Percentiles rank a stretch among this genome's conserved stretches.
These are phyloP conservation scores for Amphichorda felina DNA, from an alignment of 2,329 filamentous ascomycete species.

Conservation along the genomic window DNA sequence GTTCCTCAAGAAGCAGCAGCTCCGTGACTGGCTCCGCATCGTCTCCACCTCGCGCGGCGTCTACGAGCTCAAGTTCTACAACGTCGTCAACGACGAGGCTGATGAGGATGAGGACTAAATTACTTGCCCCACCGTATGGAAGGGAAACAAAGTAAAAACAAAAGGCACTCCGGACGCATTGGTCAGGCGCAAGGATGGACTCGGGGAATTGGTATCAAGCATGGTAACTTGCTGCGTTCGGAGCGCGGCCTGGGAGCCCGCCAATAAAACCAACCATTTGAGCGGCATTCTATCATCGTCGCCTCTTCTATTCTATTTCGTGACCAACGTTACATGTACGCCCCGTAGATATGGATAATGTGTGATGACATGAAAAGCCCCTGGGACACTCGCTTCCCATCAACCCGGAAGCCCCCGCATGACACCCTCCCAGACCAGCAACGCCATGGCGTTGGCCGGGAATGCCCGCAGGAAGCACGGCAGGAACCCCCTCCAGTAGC, in stretches of 20 bases:
- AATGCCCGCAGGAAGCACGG: conserved; percentile 92
- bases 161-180: background rate
- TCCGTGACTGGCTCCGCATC: conserved; percentile 99
- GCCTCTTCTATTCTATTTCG: too few relatives aligned
- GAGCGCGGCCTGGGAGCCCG: too few relatives aligned
- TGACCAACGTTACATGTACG: too few relatives aligned
- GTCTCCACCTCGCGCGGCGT: conserved; percentile 96
- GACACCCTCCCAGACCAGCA: conserved; percentile 87
- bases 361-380: conserved; percentile 88
- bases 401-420: conserved; percentile 53
- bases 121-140: conserved; percentile 7
- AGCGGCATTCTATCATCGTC: too few relatives aligned
- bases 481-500: conserved; percentile 87
- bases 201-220: too few relatives aligned
- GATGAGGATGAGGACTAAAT: conserved; percentile 98
- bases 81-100: conserved; percentile 96
- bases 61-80: conserved; percentile 99
- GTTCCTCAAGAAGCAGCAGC: conserved; percentile 99
- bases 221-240: too few relatives aligned
- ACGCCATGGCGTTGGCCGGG: conserved; percentile 86
- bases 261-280: too few relatives aligned
- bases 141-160: background rate
- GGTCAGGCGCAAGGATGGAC: too few relatives aligned
- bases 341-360: too few relatives aligned
- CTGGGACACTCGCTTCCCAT: too few relatives aligned